A percentile compares a stretch with the other conserved stretches of the same genome.
These are phyloP conservation scores for Plasmopara viticola DNA, from an alignment of 352 stramenopile species.

Conservation along the genomic window DNA sequence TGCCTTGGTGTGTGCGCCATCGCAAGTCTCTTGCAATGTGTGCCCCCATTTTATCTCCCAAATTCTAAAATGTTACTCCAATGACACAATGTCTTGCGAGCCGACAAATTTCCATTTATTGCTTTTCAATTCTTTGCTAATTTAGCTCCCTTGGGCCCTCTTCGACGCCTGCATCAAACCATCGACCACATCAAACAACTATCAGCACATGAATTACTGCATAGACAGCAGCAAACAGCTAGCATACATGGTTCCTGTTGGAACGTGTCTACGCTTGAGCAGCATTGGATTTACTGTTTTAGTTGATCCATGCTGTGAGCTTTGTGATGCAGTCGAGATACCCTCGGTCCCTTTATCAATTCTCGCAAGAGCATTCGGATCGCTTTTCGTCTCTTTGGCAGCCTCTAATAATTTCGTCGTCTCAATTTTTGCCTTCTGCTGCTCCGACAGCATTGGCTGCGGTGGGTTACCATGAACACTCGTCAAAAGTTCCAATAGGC, in stretches of 20 bases:
- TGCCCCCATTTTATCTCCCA: no score
- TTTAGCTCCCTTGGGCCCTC: conserved; percentile 45
- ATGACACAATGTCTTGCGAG: no score
- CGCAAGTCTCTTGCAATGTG: no score
- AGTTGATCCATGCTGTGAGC: conserved; percentile 5
- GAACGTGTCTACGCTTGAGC: conserved; percentile 44
- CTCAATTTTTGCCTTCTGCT: conserved; percentile 16
- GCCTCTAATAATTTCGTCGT: conserved; percentile 2
- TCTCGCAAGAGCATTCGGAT: not conserved
- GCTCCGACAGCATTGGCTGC: conserved; percentile 26
- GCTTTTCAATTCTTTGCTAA: conserved; percentile 36
- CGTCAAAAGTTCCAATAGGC: conserved; percentile 32
- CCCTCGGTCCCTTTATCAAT: conserved; percentile 3
- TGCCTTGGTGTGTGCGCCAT: no score
- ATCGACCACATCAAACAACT: not conserved
- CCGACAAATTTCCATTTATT: no score
- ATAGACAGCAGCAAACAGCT: not conserved
- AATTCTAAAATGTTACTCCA: no score
- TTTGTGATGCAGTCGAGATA: conserved; percentile 8
- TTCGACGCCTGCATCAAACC: conserved; percentile 31
- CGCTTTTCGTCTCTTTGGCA: not conserved
- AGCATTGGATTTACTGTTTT: conserved; percentile 9
- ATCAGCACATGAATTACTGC: not conserved
- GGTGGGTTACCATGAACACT: conserved; percentile 34
- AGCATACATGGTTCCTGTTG: conserved; percentile 46